Percentiles rank a stretch among this genome's conserved stretches.
Evolutionary conservation across 805 yeast genomes (phyloP).

Genomic region (Yarrowia sp.): DNA sequence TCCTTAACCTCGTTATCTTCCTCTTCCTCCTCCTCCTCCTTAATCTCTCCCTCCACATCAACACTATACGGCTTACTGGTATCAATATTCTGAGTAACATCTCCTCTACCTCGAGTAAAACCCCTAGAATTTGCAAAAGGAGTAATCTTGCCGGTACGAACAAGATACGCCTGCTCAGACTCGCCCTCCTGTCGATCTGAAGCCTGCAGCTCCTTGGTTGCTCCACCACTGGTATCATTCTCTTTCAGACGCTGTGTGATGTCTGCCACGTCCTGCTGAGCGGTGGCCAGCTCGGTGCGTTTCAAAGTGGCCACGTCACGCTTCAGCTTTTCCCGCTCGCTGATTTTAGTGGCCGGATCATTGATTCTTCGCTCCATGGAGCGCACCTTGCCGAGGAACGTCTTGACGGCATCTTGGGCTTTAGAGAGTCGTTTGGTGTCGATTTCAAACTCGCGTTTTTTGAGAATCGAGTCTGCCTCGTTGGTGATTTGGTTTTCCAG

Average conservation of each 20-base stretch:
- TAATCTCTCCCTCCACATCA: neutral
- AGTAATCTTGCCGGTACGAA: conserved; percentile 88
- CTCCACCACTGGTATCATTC: conserved; percentile 29
- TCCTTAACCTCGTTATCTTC: neutral
- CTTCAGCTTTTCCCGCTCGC: conserved; percentile 54
- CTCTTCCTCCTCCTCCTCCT: neutral
- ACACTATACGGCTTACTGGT: neutral
- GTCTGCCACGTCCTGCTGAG: conserved; percentile 62
- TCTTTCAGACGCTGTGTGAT: conserved; percentile 48
- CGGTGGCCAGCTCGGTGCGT: conserved; percentile 49
- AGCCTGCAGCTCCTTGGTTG: conserved; percentile 1
- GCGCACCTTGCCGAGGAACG: conserved; percentile 45
- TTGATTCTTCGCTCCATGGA: conserved; percentile 48
- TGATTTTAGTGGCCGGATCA: conserved; percentile 58
- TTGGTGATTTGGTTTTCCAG: conserved; percentile 70
- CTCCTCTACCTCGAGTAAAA: conserved; percentile 23
- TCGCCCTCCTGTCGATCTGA: conserved; percentile 60
- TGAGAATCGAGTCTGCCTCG: conserved; percentile 59
- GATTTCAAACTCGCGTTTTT: conserved; percentile 61
- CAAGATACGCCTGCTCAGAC: conserved; percentile 69
- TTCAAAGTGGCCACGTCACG: conserved; percentile 54
- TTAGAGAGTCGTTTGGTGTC: conserved; percentile 76
- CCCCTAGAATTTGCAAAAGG: conserved; percentile 70
- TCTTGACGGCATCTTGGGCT: conserved; percentile 49
- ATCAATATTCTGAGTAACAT: neutral